Evolutionary conservation across 2,329 filamentous ascomycete species (phyloP).

Genomic region (Xylariaceae sp.): DNA sequence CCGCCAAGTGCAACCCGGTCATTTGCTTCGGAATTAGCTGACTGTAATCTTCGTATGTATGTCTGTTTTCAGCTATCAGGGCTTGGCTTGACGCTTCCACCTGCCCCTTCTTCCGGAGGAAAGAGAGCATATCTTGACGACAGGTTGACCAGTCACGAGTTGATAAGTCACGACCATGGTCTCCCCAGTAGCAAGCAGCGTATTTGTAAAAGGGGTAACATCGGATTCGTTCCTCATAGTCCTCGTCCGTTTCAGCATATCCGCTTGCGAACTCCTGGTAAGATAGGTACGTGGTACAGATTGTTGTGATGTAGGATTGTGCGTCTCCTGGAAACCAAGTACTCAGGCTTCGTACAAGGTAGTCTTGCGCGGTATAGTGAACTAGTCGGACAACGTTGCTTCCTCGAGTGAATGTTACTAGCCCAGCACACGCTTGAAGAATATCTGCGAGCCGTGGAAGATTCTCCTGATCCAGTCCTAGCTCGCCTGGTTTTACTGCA

Average conservation of each 20-base stretch:
- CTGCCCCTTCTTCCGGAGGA: conserved; percentile 2
- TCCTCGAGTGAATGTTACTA: conserved; percentile 40
- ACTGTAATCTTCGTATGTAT: background rate
- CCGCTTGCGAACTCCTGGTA: conserved; percentile 2
- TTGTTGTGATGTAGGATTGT: background rate
- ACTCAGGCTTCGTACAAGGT: conserved; percentile 34
- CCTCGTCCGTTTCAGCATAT: background rate
- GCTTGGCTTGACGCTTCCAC: conserved; percentile 7
- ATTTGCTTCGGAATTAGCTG: background rate
- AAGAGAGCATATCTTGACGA: background rate
- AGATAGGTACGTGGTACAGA: conserved; percentile 11
- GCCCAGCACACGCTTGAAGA: conserved; percentile 38
- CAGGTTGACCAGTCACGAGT: no score
- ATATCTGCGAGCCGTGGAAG: conserved; percentile 34
- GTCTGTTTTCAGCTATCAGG: background rate
- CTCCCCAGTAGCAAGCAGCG: conserved; percentile 6
- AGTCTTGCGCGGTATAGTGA: conserved; percentile 46
- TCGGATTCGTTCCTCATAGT: background rate
- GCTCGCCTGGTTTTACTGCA: no score
- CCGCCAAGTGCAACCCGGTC: conserved; percentile 6
- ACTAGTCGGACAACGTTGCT: conserved; percentile 41
- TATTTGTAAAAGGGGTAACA: conserved; percentile 9
- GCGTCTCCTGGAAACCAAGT: conserved; percentile 34
- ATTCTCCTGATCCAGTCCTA: conserved; percentile 38
- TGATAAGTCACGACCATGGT: background rate